phyloP scores from a whole-genome alignment of 495 filamentous ascomycete species.

The Chaetomium cochliodes region DNA sequence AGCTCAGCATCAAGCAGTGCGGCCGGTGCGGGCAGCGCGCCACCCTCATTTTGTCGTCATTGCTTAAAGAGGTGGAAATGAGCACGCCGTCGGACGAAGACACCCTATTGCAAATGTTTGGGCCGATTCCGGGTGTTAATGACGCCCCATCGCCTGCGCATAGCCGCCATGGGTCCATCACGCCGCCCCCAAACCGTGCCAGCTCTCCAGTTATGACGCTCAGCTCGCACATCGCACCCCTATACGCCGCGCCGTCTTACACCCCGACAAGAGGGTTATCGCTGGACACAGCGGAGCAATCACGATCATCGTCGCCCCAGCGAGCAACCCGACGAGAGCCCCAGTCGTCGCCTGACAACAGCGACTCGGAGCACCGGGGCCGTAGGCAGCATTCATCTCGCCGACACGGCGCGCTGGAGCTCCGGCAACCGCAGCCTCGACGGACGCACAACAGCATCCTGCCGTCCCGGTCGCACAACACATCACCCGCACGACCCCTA shows the following conservation, averaged over 20 bases:
- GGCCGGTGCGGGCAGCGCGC: constrained; percentile 38
- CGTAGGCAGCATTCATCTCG: constrained; percentile 9
- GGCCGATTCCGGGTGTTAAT: constrained; percentile 47
- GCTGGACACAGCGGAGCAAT: constrained; percentile 31
- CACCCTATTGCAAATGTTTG: constrained; percentile 46
- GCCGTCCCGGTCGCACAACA: constrained; percentile 49
- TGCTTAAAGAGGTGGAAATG: constrained; percentile 83
- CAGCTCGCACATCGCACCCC: constrained; percentile 61
- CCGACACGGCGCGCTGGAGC: constrained; percentile 35
- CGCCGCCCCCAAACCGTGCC: constrained; percentile 63
- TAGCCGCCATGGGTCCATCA: constrained; percentile 62
- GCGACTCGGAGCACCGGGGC: constrained; percentile 45
- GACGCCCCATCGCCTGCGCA: constrained; percentile 63
- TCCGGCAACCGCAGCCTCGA: constrained; percentile 53
- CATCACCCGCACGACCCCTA: constrained; percentile 58
- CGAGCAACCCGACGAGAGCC: constrained; percentile 16
- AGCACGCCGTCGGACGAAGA: constrained; percentile 58
- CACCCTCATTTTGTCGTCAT: constrained; percentile 70
- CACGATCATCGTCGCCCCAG: constrained; percentile 34
- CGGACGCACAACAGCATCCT: constrained; percentile 34
- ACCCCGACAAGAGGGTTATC: constrained; percentile 47
- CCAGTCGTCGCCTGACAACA: constrained; percentile 43
- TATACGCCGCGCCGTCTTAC: constrained; percentile 60
- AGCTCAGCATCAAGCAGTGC: constrained; percentile 19
- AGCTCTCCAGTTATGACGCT: constrained; percentile 65